These are phyloP conservation scores for Pseudonectria buxi DNA, from an alignment of 2,329 filamentous ascomycete genomes.

Conservation along the genomic window DNA sequence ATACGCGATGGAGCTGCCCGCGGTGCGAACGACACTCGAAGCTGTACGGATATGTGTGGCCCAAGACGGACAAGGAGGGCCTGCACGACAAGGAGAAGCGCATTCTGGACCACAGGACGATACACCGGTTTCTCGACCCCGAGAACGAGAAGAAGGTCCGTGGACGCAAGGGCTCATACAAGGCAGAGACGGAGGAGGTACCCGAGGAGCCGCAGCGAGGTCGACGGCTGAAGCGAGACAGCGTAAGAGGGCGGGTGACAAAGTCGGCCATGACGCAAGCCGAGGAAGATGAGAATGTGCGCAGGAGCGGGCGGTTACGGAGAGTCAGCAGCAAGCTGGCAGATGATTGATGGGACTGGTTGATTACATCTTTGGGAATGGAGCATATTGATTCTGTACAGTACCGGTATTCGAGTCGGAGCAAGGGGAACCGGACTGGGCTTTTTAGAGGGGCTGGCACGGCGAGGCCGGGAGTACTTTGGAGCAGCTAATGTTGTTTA, in stretches of 20 bases:
- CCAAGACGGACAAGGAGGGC: slow-evolving; percentile 81
- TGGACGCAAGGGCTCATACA: slow-evolving; percentile 30
- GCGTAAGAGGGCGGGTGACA: slow-evolving; percentile 3
- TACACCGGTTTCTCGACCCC: slow-evolving; percentile 75
- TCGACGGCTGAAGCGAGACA: slow-evolving; percentile 15
- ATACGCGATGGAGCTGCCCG: slow-evolving; percentile 77
- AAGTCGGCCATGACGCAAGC: slow-evolving; percentile 5
- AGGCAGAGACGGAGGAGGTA: slow-evolving; percentile 20
- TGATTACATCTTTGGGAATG: too few relatives aligned
- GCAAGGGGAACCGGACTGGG: too few relatives aligned
- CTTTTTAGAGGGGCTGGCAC: too few relatives aligned
- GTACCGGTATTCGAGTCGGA: too few relatives aligned
- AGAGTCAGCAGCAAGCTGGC: slow-evolving; percentile 27
- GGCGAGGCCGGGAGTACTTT: too few relatives aligned
- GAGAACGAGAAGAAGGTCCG: slow-evolving; percentile 57
- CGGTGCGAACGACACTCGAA: slow-evolving; percentile 94
- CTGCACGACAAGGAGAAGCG: slow-evolving; percentile 64
- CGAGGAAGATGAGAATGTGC: slow-evolving; percentile 19
- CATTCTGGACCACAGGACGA: slow-evolving; percentile 75
- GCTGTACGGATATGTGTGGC: slow-evolving; percentile 91
- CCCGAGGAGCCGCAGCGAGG: slow-evolving; percentile 19
- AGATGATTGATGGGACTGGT: slow-evolving; percentile 10
- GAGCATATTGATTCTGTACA: too few relatives aligned
- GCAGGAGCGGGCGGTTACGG: slow-evolving; percentile 30
- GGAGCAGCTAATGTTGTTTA: too few relatives aligned